Evolutionary conservation across 257 asterid genomes (phyloP).

Genomic region (Solanum neorickii): DNA sequence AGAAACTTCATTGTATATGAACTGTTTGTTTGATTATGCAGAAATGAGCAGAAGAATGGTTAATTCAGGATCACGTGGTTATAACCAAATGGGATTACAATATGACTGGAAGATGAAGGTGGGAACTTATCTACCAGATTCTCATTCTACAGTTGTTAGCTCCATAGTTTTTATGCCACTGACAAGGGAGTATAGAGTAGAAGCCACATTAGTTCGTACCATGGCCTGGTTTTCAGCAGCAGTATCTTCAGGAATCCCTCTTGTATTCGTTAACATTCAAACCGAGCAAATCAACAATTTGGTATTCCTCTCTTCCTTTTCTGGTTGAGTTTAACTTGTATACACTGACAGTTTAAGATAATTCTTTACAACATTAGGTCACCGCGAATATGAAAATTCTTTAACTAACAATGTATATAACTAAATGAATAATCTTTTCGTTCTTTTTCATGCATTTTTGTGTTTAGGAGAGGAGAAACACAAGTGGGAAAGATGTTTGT

Average conservation of each 20-base stretch:
- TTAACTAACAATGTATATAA: background rate
- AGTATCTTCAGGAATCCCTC: constrained; percentile 39
- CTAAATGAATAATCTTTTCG: background rate
- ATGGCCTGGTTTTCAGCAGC: constrained; percentile 62
- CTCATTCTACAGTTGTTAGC: constrained; percentile 23
- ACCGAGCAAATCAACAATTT: constrained; percentile 32
- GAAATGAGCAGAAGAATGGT: constrained; percentile 44
- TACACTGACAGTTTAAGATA: background rate
- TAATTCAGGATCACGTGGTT: constrained; percentile 27
- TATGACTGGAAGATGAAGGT: constrained; percentile 40
- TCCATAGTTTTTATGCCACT: constrained; percentile 42
- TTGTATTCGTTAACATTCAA: constrained; percentile 33
- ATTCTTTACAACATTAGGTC: background rate
- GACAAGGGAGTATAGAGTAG: constrained; percentile 15
- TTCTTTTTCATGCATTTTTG: background rate
- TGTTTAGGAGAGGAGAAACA: constrained; percentile 16
- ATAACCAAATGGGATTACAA: constrained; percentile 22
- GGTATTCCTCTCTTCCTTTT: constrained; percentile 6
- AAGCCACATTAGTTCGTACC: constrained; percentile 25
- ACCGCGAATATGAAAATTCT: background rate
- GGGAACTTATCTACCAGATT: constrained; percentile 30
- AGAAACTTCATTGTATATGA: background rate
- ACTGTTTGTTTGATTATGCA: background rate
- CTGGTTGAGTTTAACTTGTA: background rate
- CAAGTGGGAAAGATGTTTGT: constrained; percentile 13